Evolutionary conservation across 257 asterid species (phyloP), one percentile per base, ranked within the genome.

Genomic region (Petunia axillaris): DNA sequence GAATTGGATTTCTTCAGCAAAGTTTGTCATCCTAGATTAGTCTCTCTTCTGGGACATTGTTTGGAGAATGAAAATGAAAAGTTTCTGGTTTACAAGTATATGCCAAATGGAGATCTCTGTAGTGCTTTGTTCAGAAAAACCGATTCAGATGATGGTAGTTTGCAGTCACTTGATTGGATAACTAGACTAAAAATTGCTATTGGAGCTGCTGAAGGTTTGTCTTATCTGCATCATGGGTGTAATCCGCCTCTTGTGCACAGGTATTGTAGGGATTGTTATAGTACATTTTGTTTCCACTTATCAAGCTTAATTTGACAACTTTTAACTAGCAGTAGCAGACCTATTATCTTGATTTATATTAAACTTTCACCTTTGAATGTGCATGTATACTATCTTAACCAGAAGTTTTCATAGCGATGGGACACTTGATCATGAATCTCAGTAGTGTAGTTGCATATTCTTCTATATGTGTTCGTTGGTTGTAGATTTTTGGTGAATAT

Each of bases 141-240:
- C 11, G 84, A 79, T 84, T 77, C 89, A 0, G 92, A 86, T 8
- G 87, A 86, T 57, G 97, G 87, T 37, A 84, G 90, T 79, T 85
- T 94, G 59, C 94, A 92, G 83, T 93, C 99, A 13, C 82, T 96
- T 81, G 99, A 96, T 90, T 96, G 99, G 99, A 94, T 95, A 65
- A 95, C 99, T 8, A 87, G 99, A 78, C 90, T 93, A 58, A 95
- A 95, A 84, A 92, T 93, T 66, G 99, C 99, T 13, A 93, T 85
- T 65, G 99, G 98, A 75, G 93, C 97, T 80, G 99, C 98, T 0
- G 99, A 93, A 87, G 96, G 90, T 50, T 89, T 95, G 71, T 85
- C 91, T 74, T 91, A 87, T 86, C 92, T 95, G 14, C 99, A 95
- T 75, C 98, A 95, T 78, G 98, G 93, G 81, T 95, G 97, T 79